These are phyloP conservation scores for Geotrichum carabidarum DNA, from an alignment of 1,139 yeast species.

Conservation along the genomic window DNA sequence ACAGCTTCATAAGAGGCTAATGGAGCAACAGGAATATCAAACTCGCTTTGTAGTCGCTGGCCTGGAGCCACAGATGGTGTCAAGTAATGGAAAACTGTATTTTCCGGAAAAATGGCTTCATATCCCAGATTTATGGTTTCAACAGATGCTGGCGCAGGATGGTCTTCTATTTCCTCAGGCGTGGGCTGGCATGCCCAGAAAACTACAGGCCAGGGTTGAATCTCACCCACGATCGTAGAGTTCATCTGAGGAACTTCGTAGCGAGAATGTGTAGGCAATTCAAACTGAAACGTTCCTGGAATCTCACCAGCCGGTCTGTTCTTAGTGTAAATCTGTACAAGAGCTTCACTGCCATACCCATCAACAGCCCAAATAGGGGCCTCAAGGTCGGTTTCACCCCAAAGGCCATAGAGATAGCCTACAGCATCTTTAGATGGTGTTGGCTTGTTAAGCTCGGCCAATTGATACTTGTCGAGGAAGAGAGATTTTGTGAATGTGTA, in stretches of 20 bases:
- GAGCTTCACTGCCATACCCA: constrained; percentile 45
- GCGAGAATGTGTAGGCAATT: constrained; percentile 47
- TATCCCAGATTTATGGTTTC: constrained; percentile 41
- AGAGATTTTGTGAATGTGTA: constrained; percentile 39
- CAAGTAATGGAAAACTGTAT: constrained; percentile 42
- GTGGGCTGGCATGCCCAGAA: constrained; percentile 48
- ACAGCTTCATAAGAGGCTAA: constrained; percentile 29
- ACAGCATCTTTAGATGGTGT: constrained; percentile 34
- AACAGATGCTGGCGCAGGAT: constrained; percentile 34
- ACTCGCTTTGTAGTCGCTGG: constrained; percentile 21
- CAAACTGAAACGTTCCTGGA: constrained; percentile 30
- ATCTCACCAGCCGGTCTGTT: constrained; percentile 18
- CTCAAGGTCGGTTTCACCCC: constrained; percentile 45
- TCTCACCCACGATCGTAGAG: constrained; percentile 24
- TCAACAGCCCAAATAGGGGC: constrained; percentile 47
- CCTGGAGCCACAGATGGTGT: constrained; percentile 23
- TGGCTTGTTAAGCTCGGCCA: constrained; percentile 34
- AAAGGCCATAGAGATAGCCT: constrained; percentile 37
- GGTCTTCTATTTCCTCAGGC: constrained; percentile 20
- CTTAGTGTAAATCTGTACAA: constrained; percentile 37
- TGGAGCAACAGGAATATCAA: constrained; percentile 41
- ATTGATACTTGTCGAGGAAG: constrained; percentile 42
- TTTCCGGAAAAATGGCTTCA: constrained; percentile 44
- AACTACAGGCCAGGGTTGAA: constrained; percentile 40
- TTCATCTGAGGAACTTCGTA: constrained; percentile 41